phyloP scores from a whole-genome alignment of 2,329 filamentous ascomycete species.

The Zymoseptoria tritici region DNA sequence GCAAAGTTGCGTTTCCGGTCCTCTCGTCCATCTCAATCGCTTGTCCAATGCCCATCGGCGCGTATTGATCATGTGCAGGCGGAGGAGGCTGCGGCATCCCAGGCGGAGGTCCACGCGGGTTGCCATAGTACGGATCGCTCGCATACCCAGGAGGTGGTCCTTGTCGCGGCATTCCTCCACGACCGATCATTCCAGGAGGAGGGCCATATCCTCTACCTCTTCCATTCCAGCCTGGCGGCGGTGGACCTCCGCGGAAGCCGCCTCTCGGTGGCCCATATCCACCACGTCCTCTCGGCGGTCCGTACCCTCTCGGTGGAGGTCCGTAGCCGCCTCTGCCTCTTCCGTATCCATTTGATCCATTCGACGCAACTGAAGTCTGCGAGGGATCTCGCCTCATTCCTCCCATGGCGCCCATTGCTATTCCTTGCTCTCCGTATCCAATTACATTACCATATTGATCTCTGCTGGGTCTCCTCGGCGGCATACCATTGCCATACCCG shows the following conservation, averaged over 20 bases:
- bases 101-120: constrained; percentile 11
- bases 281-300: constrained; percentile 48
- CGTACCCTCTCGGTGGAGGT: constrained; percentile 36
- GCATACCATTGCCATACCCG: constrained; percentile 27
- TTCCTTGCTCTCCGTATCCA: constrained; percentile 27
- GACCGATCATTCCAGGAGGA: constrained; percentile 20
- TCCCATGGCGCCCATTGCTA: constrained; percentile 16
- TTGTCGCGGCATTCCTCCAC: constrained; percentile 23
- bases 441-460: constrained; percentile 61
- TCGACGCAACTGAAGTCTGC: constrained; percentile 38
- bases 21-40: constrained; percentile 74
- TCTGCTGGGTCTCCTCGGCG: constrained; percentile 31
- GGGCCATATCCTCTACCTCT: constrained; percentile 41
- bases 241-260: constrained; percentile 34
- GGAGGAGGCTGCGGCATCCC: constrained; percentile 12
- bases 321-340: constrained; percentile 28
- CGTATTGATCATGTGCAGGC: constrained; percentile 28
- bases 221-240: constrained; percentile 27
- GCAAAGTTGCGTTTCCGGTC: constrained; percentile 45
- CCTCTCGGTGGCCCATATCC: constrained; percentile 34
- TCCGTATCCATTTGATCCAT: constrained; percentile 27
- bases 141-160: constrained; percentile 25
- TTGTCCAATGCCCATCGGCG: constrained; percentile 45
- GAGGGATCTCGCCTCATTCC: constrained; percentile 43
- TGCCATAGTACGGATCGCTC: constrained; percentile 18